phyloP scores from a whole-genome alignment of 805 yeast genomes.

The Saccharomycopsis fermentans region DNA sequence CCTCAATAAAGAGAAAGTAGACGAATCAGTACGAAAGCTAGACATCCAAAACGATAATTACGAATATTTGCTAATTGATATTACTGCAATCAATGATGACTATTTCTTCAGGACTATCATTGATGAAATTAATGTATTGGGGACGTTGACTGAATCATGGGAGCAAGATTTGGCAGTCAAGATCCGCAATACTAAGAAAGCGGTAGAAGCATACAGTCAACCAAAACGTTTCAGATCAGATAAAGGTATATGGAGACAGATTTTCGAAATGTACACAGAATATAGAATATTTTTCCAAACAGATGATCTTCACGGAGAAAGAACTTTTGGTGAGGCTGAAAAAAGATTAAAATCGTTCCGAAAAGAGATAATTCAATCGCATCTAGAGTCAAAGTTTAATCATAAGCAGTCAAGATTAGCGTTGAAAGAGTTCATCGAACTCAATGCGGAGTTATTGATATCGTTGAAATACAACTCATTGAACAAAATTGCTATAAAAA shows the following conservation, averaged over 20 bases:
- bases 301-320: slow-evolving; percentile 36
- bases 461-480: slow-evolving; percentile 50
- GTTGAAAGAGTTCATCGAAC: slow-evolving; percentile 38
- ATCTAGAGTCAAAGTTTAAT: slow-evolving; percentile 33
- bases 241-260: slow-evolving; percentile 59
- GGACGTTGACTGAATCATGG: slow-evolving; percentile 25
- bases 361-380: slow-evolving; percentile 29
- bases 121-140: slow-evolving; percentile 42
- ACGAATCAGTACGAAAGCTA: slow-evolving; percentile 20
- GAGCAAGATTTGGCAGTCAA: slow-evolving; percentile 33
- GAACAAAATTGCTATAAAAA: slow-evolving; percentile 53
- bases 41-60: slow-evolving; percentile 16
- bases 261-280: slow-evolving; percentile 56
- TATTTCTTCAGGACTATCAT: slow-evolving; percentile 50
- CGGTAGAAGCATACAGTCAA: slow-evolving; percentile 30
- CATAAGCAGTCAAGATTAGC: slow-evolving; percentile 35
- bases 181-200: slow-evolving; percentile 34
- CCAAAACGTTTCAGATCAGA: slow-evolving; percentile 40
- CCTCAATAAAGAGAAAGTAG: slow-evolving; percentile 18
- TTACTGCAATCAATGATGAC: slow-evolving; percentile 28
- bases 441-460: slow-evolving; percentile 47
- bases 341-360: slow-evolving; percentile 34
- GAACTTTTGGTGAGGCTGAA: slow-evolving; percentile 37
- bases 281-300: slow-evolving; percentile 52
- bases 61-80: slow-evolving; percentile 36